Evolutionary conservation across 2,329 filamentous ascomycete genomes (phyloP).

Genomic region (Arthrobotrys sphaeroides): DNA sequence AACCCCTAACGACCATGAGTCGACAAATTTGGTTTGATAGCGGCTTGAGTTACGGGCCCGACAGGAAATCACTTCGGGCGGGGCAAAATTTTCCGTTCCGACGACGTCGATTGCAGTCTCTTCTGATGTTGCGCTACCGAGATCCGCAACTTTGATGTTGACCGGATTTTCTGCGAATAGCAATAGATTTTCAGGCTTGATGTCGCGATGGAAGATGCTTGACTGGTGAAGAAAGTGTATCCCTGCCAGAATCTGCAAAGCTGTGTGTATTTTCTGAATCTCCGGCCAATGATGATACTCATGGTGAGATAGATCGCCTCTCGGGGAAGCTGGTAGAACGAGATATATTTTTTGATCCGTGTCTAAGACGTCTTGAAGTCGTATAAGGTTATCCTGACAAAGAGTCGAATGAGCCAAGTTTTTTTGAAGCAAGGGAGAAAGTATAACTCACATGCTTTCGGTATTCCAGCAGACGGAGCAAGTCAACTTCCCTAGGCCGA

Average conservation of each 20-base stretch:
- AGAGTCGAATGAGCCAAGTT: no score
- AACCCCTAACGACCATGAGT: no score
- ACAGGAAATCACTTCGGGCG: neutral
- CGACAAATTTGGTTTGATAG: no score
- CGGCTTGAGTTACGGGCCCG: no score
- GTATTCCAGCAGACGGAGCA: neutral
- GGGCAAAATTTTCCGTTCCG: neutral
- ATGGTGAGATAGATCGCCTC: neutral
- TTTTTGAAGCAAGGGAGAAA: no score
- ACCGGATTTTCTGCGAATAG: neutral
- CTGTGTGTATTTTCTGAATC: neutral
- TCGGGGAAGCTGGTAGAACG: neutral
- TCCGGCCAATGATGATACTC: neutral
- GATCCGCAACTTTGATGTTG: neutral
- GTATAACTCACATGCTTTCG: neutral
- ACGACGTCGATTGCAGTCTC: neutral
- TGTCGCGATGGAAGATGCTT: neutral
- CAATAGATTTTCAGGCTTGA: neutral
- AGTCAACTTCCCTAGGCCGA: neutral
- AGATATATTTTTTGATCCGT: neutral
- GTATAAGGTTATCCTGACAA: neutral
- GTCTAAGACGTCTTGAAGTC: neutral
- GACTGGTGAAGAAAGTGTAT: neutral
- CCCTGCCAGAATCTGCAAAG: neutral
- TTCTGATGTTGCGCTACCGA: neutral